Evolutionary conservation across 768 basidiomycete genomes (phyloP).

Genomic region (Scleroderma bovista): DNA sequence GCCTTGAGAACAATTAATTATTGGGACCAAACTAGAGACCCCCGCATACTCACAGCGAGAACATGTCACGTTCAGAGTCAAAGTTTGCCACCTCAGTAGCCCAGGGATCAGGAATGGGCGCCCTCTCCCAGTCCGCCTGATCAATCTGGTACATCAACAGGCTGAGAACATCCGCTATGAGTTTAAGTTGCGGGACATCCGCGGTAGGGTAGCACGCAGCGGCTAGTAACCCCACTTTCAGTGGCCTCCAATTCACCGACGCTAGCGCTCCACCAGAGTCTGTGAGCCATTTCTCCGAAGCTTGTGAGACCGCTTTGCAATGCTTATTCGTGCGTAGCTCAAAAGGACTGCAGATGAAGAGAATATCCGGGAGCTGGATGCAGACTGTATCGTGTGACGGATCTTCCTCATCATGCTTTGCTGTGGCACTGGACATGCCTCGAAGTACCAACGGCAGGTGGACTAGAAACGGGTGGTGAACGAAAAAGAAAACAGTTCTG

Average conservation of each 20-base stretch:
- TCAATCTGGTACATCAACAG: constrained; percentile 28
- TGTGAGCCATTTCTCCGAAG: constrained; percentile 25
- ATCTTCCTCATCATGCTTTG: neutral
- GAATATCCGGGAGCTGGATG: constrained; percentile 27
- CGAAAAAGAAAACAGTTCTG: too few species aligned
- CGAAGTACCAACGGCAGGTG: too few species aligned
- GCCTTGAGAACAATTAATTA: constrained; percentile 22
- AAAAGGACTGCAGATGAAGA: constrained; percentile 19
- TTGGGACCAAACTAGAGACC: constrained; percentile 1
- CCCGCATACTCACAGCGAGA: constrained; percentile 21
- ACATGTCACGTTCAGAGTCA: constrained; percentile 11
- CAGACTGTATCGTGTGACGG: constrained; percentile 8
- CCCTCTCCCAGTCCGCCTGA: neutral
- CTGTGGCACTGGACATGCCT: neutral
- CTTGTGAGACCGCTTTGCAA: constrained; percentile 21
- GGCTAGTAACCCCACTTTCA: constrained; percentile 48
- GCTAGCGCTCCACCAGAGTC: constrained; percentile 16
- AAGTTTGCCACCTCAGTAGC: constrained; percentile 11
- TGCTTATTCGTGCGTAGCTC: constrained; percentile 25
- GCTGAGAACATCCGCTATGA: constrained; percentile 47
- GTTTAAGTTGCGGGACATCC: constrained; percentile 49
- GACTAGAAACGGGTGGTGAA: too few species aligned
- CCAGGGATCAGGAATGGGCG: constrained; percentile 24
- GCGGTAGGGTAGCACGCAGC: constrained; percentile 55
- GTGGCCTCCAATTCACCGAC: constrained; percentile 18